Base-by-base conservation (phyloP, 345 rosid genomes). In the Acer campestre region DNA sequence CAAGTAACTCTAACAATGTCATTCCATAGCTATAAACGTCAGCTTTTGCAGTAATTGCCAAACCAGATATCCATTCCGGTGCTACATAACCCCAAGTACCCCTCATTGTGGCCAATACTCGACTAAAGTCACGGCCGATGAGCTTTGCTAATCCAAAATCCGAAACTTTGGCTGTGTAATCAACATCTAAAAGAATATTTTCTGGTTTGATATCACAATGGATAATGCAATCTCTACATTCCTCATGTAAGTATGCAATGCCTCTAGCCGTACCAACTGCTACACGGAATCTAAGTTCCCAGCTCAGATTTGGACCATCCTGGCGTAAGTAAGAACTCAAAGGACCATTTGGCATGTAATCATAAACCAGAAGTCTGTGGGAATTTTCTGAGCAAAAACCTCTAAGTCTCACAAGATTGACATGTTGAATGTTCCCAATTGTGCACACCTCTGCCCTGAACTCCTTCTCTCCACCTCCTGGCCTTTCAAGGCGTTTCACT, bases 21-120 rank as follows among this genome's bases (percentile, higher is more conserved):
- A 89, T 87, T 6, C 95, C 95, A 40, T 85, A 91, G 80, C 95
- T 91, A 74, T 91, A 91, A 62, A 91, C 93, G 76, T 91, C 93
- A 0, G 88, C 95, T 81, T 91, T 91, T 12, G 89, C 83, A 0
- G 95, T 91, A 48, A 89, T 89, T 46, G 89, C 85, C 56, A 86
- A 63, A 70, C 92, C 92, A 0, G 89, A 85, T 66, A 89, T 86
- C 93, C 91, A 89, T 78, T 89, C 93, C 0, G 93, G 93, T 7
- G 93, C 93, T n/a, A 89, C 86, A 25, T 87, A 89, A 25, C 93
- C 93, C 88, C 88, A 84, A 4, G 93, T 89, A 4, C 93, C 93
- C 80, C 93, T 86, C 91, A 84, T 87, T 38, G 90, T 84, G 20
- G 91, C 89, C 44, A 87, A 78, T 35, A 89, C 93, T 58, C 90